A percentile compares a stretch with the other conserved stretches of the same genome.
phyloP scores from a whole-genome alignment of 164 flowering plant species.

The Vitis cinerea region DNA sequence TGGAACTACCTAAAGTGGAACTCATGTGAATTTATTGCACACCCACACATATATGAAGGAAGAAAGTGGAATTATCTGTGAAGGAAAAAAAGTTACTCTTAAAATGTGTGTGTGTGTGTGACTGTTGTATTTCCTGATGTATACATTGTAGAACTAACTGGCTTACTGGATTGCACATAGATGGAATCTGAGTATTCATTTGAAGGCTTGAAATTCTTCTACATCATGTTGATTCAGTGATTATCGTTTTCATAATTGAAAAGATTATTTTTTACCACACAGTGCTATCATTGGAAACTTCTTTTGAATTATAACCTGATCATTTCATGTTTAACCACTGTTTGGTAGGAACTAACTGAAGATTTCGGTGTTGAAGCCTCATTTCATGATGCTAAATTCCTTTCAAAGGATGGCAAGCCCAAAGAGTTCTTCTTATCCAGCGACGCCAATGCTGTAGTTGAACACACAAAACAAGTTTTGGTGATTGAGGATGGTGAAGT shows the following conservation, averaged over 20 bases:
- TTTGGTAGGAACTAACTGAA: constrained; percentile 46
- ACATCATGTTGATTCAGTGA: too few relatives aligned
- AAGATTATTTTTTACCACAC: not conserved
- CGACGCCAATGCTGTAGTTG: constrained; percentile 91
- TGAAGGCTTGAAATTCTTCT: too few relatives aligned
- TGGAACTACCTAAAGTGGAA: too few relatives aligned
- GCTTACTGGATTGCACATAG: too few relatives aligned
- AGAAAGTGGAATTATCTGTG: too few relatives aligned
- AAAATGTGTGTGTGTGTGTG: too few relatives aligned
- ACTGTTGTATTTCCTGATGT: too few relatives aligned
- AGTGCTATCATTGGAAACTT: not conserved
- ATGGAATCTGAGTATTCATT: too few relatives aligned
- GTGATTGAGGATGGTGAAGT: constrained; percentile 97
- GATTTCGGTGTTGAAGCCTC: constrained; percentile 43
- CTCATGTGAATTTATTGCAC: too few relatives aligned
- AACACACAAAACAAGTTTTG: constrained; percentile 91
- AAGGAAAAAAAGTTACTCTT: too few relatives aligned
- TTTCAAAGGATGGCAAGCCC: constrained; percentile 60
- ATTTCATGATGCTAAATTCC: constrained; percentile 59
- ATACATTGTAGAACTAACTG: too few relatives aligned
- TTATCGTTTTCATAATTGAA: not conserved
- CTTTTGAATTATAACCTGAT: not conserved
- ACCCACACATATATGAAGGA: too few relatives aligned
- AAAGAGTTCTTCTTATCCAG: constrained; percentile 92
- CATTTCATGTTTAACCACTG: constrained; percentile 20